A percentile compares a stretch with the other conserved stretches of the same genome.
Conservation (phyloP, 768 basidiomycete species). For the Trichaptum fuscoviolaceum region DNA sequence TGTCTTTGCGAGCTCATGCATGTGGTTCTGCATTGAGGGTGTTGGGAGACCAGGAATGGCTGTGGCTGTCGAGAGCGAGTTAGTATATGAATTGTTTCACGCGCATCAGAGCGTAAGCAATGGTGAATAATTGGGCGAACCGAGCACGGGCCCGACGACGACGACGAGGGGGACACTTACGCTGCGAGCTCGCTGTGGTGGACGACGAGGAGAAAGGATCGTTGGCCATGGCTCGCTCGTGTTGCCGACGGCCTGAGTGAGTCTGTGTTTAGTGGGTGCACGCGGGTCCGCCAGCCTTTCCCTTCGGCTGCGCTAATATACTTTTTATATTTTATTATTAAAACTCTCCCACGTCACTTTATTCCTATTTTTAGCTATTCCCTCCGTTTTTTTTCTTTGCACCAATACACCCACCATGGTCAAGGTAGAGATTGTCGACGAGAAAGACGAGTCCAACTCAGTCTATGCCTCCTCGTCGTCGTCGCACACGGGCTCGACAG, state of each 20-base stretch:
- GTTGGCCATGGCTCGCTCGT: background rate
- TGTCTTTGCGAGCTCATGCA: constrained; percentile 75
- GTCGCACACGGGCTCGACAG: constrained; percentile 58
- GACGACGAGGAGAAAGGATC: constrained; percentile 27
- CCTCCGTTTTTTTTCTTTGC: constrained; percentile 4
- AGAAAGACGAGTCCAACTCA: constrained; percentile 60
- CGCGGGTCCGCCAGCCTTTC: background rate
- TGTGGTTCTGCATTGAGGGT: constrained; percentile 71
- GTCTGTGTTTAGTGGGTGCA: background rate
- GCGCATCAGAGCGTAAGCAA: background rate
- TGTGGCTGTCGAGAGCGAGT: background rate
- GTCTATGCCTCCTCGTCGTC: constrained; percentile 75
- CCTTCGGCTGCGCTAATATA: background rate
- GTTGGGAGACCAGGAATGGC: constrained; percentile 59
- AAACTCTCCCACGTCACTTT: constrained; percentile 6
- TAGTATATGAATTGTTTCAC: background rate
- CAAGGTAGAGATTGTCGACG: constrained; percentile 87
- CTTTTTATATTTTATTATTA: background rate
- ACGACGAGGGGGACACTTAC: background rate
- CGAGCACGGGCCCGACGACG: background rate
- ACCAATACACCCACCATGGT: constrained; percentile 56
- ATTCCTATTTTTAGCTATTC: constrained; percentile 11
- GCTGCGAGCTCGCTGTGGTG: constrained; percentile 22
- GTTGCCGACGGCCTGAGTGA: background rate
- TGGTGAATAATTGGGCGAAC: background rate